phyloP scores from a whole-genome alignment of 2,329 filamentous ascomycete genomes.

The Botrytis fragariae region DNA sequence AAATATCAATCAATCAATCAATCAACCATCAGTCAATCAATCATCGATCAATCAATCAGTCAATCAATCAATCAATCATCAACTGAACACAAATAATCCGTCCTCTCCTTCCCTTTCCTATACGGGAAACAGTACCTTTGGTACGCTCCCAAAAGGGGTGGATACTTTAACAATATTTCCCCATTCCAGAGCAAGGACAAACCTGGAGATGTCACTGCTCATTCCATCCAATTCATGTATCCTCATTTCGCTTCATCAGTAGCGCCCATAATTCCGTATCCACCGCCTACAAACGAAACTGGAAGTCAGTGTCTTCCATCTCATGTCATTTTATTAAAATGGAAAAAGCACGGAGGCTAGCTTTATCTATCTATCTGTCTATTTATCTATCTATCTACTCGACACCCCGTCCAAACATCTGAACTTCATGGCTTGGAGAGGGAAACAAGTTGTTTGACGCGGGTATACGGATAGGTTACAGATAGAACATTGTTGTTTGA shows the following conservation, averaged over 20 bases:
- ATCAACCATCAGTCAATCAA: background rate
- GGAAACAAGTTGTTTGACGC: background rate
- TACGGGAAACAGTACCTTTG: background rate
- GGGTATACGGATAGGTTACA: background rate
- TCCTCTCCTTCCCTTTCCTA: background rate
- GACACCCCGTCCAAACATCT: background rate
- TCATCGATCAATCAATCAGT: background rate
- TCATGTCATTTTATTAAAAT: background rate
- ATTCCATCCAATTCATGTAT: background rate
- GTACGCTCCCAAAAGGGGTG: background rate
- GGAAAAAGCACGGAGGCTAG: background rate
- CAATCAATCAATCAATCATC: background rate
- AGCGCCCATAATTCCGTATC: background rate
- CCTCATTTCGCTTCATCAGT: conserved; percentile 3
- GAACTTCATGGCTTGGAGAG: background rate
- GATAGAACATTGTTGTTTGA: background rate
- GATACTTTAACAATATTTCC: background rate
- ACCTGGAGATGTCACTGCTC: background rate
- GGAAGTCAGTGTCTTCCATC: background rate
- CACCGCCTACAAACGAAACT: background rate
- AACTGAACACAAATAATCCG: background rate
- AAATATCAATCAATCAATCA: background rate
- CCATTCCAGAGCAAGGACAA: background rate
- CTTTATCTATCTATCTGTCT: background rate
- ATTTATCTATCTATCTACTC: background rate